phyloP scores from a whole-genome alignment of 1,139 yeast genomes.

The Suhomyces anneliseae region DNA sequence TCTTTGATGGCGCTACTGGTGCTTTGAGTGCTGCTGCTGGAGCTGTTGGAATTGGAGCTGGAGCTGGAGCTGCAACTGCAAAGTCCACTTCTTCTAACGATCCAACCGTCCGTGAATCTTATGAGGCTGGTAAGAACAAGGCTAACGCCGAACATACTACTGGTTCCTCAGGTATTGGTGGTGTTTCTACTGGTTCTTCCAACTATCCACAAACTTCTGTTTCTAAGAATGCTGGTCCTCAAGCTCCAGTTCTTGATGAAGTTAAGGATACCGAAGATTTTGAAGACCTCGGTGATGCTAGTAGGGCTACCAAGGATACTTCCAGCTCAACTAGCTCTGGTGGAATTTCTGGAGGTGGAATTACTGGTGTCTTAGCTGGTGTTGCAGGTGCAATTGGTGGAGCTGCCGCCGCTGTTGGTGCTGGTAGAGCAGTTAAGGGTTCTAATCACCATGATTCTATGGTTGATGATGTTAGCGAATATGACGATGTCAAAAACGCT shows the following conservation, averaged over 20 bases:
- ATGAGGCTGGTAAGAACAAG: conserved; percentile 17
- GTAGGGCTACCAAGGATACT: neutral
- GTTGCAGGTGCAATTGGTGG: conserved; percentile 16
- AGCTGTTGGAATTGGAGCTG: conserved; percentile 20
- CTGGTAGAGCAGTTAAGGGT: neutral
- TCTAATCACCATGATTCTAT: neutral
- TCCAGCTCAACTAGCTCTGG: conserved; percentile 1
- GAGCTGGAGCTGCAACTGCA: conserved; percentile 7
- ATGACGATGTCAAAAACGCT: conserved; percentile 22
- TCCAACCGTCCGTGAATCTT: conserved; percentile 13
- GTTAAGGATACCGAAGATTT: conserved; percentile 2
- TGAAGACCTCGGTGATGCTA: neutral
- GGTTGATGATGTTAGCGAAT: conserved; percentile 7
- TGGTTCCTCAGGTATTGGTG: too few relatives aligned
- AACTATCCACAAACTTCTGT: neutral
- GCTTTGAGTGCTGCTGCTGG: conserved; percentile 30
- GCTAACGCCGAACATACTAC: conserved; percentile 1
- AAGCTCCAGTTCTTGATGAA: conserved; percentile 5
- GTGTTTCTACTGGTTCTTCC: neutral
- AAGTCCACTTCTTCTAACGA: neutral
- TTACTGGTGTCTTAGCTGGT: conserved; percentile 9
- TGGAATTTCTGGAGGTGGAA: conserved; percentile 1
- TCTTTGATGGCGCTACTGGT: conserved; percentile 17
- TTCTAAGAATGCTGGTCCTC: neutral
- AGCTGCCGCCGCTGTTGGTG: conserved; percentile 1